These are phyloP conservation scores for Zygosaccharomyces kombuchaensis DNA, from an alignment of 805 yeast species.

Conservation along the genomic window DNA sequence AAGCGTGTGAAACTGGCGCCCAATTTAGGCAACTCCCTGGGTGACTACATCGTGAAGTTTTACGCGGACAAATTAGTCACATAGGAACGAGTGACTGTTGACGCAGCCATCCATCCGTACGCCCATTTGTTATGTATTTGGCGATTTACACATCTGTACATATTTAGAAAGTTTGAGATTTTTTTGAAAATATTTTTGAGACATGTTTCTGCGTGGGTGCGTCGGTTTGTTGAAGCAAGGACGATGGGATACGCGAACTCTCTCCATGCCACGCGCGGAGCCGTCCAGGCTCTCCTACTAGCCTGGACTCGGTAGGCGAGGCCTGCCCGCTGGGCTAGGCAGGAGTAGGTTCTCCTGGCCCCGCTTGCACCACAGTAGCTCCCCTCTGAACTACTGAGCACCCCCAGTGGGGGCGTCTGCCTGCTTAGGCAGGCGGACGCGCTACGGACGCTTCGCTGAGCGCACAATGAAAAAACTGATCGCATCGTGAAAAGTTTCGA, in stretches of 20 bases:
- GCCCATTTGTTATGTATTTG: neutral
- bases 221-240: neutral
- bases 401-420: neutral
- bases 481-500: conserved; percentile 2
- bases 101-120: neutral
- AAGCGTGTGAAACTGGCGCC: conserved; percentile 16
- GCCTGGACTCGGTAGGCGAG: neutral
- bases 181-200: neutral
- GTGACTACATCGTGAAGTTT: conserved; percentile 25
- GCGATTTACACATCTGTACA: neutral
- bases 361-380: too few relatives aligned
- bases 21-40: conserved; percentile 20
- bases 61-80: conserved; percentile 20
- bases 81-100: neutral
- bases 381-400: too few relatives aligned
- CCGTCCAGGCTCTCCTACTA: neutral
- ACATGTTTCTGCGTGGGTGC: neutral
- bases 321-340: too few relatives aligned
- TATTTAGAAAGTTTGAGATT: neutral
- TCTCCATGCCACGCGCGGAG: too few relatives aligned
- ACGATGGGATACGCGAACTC: neutral
- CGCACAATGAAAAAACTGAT: neutral
- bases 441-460: neutral
- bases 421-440: neutral
- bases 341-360: neutral